Conservation (phyloP, 306 rosid species). For the Rubus idaeus region DNA sequence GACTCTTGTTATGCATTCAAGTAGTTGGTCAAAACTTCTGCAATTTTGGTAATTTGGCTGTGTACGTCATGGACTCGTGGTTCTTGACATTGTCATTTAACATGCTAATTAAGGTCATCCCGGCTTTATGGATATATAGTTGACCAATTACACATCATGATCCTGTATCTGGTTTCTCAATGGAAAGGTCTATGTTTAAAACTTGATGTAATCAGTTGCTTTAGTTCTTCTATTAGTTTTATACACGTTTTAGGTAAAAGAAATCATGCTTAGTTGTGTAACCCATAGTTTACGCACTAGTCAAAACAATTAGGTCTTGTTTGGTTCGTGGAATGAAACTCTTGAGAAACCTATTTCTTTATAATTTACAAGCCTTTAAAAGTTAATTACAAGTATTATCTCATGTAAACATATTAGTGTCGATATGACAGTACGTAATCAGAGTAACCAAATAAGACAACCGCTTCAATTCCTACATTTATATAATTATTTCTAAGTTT, state of each 20-base stretch:
- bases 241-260: not conserved
- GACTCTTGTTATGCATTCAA: not conserved
- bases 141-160: not conserved
- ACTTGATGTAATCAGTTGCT: not conserved
- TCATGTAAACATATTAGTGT: no score
- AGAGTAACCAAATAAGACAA: no score
- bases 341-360: not conserved
- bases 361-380: no score
- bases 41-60: not conserved
- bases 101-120: not conserved
- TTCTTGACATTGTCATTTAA: not conserved
- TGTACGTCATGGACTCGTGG: no score
- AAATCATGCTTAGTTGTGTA: not conserved
- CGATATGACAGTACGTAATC: no score
- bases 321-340: not conserved
- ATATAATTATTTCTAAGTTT: no score
- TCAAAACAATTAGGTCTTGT: not conserved
- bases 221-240: not conserved
- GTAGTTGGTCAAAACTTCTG: not conserved
- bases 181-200: not conserved
- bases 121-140: not conserved
- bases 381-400: no score
- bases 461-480: no score
- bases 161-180: not conserved
- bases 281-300: not conserved